Evolutionary conservation across 352 stramenopile species (phyloP).

Genomic region (Blastocystis sp.): DNA sequence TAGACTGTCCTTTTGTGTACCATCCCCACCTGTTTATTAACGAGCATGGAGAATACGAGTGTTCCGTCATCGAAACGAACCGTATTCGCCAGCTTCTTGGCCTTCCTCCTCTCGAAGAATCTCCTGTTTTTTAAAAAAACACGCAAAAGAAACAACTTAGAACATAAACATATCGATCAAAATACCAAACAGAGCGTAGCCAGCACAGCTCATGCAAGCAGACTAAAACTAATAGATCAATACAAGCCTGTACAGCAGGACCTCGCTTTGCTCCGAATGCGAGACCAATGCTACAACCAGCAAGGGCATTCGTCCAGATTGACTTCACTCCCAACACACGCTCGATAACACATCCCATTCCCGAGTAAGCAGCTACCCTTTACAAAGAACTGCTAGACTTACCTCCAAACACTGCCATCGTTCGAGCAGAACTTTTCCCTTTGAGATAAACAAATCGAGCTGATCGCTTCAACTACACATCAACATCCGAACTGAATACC

Average conservation of each 20-base stretch:
- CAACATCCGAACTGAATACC: background rate
- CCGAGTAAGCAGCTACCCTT: background rate
- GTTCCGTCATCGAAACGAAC: slow-evolving; percentile 15
- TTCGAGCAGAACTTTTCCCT: slow-evolving; percentile 8
- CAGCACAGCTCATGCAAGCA: slow-evolving; percentile 34
- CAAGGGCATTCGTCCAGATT: slow-evolving; percentile 42
- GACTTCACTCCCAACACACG: slow-evolving; percentile 11
- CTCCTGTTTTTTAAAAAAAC: background rate
- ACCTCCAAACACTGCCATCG: slow-evolving; percentile 42
- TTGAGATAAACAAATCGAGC: slow-evolving; percentile 4
- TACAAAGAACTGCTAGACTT: background rate
- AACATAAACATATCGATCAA: slow-evolving; percentile 57
- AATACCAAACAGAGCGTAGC: slow-evolving; percentile 44
- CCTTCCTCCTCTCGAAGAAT: background rate
- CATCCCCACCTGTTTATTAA: slow-evolving; percentile 35
- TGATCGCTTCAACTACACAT: background rate
- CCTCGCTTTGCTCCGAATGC: slow-evolving; percentile 4
- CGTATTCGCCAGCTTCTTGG: background rate
- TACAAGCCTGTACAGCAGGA: background rate
- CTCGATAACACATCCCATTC: slow-evolving; percentile 36
- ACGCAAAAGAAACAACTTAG: slow-evolving; percentile 9
- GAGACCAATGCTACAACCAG: slow-evolving; percentile 11
- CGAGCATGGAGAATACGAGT: slow-evolving; percentile 31
- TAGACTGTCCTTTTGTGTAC: background rate
- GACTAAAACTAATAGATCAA: background rate